These are phyloP conservation scores for Suillus subalutaceus DNA, from an alignment of 768 basidiomycete species.

Conservation along the genomic window DNA sequence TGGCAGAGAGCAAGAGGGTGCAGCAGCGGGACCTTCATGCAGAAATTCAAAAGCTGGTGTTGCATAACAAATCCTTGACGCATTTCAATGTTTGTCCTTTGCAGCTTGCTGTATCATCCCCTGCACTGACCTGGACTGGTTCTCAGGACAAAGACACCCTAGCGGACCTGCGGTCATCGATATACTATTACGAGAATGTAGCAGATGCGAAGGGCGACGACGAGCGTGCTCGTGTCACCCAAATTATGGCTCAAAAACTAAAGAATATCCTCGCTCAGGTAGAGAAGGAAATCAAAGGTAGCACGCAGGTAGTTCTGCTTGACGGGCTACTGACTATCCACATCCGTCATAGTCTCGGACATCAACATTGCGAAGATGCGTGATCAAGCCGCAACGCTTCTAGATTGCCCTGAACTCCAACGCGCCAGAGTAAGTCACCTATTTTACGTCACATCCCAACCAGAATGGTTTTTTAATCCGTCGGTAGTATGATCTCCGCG, in stretches of 20 bases:
- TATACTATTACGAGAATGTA: slow-evolving; percentile 74
- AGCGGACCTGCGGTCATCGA: slow-evolving; percentile 58
- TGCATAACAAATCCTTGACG: slow-evolving; percentile 50
- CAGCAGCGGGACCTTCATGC: slow-evolving; percentile 43
- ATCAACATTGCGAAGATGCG: slow-evolving; percentile 48
- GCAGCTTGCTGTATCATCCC: slow-evolving; percentile 5
- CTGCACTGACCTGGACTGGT: slow-evolving; percentile 4
- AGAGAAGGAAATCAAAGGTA: slow-evolving; percentile 58
- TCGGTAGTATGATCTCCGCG: slow-evolving; percentile 78
- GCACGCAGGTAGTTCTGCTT: not conserved
- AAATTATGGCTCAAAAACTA: slow-evolving; percentile 51
- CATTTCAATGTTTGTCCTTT: slow-evolving; percentile 53
- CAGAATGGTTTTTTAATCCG: not conserved
- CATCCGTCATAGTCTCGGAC: slow-evolving; percentile 50
- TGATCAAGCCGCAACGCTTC: slow-evolving; percentile 45
- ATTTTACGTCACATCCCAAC: not conserved
- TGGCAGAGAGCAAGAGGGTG: slow-evolving; percentile 39
- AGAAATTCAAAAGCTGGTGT: slow-evolving; percentile 50
- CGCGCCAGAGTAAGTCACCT: slow-evolving; percentile 50
- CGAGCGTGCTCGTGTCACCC: slow-evolving; percentile 47
- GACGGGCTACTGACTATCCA: not conserved
- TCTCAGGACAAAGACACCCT: slow-evolving; percentile 64
- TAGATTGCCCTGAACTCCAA: slow-evolving; percentile 68
- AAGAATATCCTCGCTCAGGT: slow-evolving; percentile 54
- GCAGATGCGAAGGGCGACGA: slow-evolving; percentile 51